Conservation (phyloP, 257 asterid species). For the Cynanchum wilfordii region DNA sequence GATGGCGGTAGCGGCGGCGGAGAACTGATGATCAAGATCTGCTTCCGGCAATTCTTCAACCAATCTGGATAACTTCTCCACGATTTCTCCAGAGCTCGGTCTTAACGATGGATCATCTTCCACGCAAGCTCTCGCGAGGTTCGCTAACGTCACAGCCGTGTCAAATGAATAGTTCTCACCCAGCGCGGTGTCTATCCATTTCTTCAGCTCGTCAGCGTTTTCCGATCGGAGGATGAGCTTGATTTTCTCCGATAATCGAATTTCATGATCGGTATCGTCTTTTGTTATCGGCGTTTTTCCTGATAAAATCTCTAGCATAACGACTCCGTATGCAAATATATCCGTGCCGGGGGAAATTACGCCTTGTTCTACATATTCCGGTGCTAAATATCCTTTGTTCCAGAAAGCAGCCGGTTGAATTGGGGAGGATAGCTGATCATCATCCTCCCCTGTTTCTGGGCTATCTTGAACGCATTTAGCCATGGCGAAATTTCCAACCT, state of each 20-base stretch:
- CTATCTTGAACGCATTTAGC: constrained; percentile 27
- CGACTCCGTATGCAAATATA: constrained; percentile 64
- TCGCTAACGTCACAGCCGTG: constrained; percentile 55
- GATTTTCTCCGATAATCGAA: constrained; percentile 40
- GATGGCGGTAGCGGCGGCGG: not conserved
- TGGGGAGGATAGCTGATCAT: constrained; percentile 15
- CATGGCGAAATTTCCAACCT: constrained; percentile 71
- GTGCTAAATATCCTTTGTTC: constrained; percentile 54
- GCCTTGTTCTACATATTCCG: constrained; percentile 35
- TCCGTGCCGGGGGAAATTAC: constrained; percentile 38
- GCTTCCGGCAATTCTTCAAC: constrained; percentile 49
- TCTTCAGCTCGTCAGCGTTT: constrained; percentile 46
- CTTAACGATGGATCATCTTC: constrained; percentile 54
- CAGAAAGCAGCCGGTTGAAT: constrained; percentile 17
- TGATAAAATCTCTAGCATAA: constrained; percentile 65
- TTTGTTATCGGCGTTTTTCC: constrained; percentile 41
- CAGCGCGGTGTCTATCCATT: constrained; percentile 65
- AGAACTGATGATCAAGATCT: constrained; percentile 17
- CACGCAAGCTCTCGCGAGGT: constrained; percentile 65
- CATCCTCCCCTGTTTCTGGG: not conserved
- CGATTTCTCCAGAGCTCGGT: constrained; percentile 77
- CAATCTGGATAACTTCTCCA: constrained; percentile 57
- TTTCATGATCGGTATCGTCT: constrained; percentile 9
- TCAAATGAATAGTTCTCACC: constrained; percentile 66
- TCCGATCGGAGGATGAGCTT: constrained; percentile 42